Conservation (phyloP, 352 stramenopile genomes). For the Phytophthora pseudosyringae region DNA sequence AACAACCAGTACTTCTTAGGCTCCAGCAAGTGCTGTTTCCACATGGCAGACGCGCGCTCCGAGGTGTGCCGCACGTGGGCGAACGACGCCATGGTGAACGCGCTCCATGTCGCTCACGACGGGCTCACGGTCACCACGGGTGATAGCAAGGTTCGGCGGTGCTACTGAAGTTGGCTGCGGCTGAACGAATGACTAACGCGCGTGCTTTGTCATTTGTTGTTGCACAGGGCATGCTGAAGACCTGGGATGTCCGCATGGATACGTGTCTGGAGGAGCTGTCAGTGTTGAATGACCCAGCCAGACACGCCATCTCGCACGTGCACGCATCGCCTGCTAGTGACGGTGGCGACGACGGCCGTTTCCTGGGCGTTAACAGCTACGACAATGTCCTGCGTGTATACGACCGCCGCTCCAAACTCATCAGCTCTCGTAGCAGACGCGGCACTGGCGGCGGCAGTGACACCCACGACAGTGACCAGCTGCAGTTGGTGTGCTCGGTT, state of each 20-base stretch:
- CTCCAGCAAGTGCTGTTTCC: conserved; percentile 81
- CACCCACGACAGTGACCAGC: conserved; percentile 68
- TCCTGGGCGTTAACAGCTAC: conserved; percentile 89
- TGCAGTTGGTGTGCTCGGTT: conserved; percentile 82
- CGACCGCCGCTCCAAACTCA: conserved; percentile 82
- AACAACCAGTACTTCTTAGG: conserved; percentile 85
- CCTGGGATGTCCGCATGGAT: conserved; percentile 87
- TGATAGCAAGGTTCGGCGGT: conserved; percentile 71
- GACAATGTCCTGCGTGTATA: conserved; percentile 92
- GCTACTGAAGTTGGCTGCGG: neutral
- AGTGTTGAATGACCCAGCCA: conserved; percentile 75
- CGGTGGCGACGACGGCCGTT: conserved; percentile 75
- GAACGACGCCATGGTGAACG: conserved; percentile 90
- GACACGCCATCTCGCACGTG: conserved; percentile 85
- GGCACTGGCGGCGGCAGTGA: conserved; percentile 36
- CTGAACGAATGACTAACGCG: conserved; percentile 2
- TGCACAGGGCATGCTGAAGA: conserved; percentile 81
- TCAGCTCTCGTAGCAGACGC: conserved; percentile 56
- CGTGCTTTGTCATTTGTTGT: neutral
- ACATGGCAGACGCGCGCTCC: conserved; percentile 75
- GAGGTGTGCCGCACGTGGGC: conserved; percentile 70
- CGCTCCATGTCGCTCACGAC: conserved; percentile 78
- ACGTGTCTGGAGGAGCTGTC: conserved; percentile 80
- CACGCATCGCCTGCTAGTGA: conserved; percentile 80
- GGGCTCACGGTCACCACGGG: conserved; percentile 82